Conservation (phyloP, 148 eudicot species). For the Persicaria maculosa region DNA sequence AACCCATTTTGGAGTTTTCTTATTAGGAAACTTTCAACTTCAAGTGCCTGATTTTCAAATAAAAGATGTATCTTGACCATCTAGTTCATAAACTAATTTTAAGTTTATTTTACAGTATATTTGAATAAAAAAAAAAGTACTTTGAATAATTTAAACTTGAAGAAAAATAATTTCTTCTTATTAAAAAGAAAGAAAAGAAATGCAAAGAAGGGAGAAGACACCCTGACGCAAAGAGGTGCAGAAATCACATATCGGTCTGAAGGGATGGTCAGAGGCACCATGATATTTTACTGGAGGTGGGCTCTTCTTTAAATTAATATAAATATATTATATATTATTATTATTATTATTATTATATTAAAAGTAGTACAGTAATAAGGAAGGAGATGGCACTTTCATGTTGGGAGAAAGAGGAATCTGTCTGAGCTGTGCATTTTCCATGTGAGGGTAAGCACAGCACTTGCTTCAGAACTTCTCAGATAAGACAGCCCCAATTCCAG, state of each 20-base stretch:
- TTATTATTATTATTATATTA: not conserved
- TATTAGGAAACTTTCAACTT: not conserved
- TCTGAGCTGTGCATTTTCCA: slow-evolving; percentile 9
- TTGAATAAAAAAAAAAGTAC: too few relatives aligned
- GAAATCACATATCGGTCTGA: slow-evolving; percentile 1
- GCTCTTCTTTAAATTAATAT: not conserved
- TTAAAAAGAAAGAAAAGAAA: not conserved
- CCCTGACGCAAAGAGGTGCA: slow-evolving; percentile 6
- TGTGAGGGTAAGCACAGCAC: slow-evolving; percentile 5
- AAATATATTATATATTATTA: not conserved
- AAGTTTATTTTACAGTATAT: too few relatives aligned
- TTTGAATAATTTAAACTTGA: too few relatives aligned
- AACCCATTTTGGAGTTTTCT: not conserved
- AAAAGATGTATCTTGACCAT: not conserved
- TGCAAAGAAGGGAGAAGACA: not conserved
- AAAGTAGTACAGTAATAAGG: not conserved
- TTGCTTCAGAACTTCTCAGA: slow-evolving; percentile 3
- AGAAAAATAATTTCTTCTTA: too few relatives aligned
- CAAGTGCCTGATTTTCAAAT: not conserved
- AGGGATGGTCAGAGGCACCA: slow-evolving; percentile 1
- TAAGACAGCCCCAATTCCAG: slow-evolving; percentile 5
- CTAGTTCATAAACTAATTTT: too few relatives aligned
- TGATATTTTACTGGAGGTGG: not conserved
- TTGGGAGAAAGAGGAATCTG: not conserved
- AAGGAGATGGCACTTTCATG: slow-evolving; percentile 4